A percentile compares a stretch with the other conserved stretches of the same genome.
Evolutionary conservation across 31 red algal species (phyloP).

Genomic region (Porphyra umbilicalis): DNA sequence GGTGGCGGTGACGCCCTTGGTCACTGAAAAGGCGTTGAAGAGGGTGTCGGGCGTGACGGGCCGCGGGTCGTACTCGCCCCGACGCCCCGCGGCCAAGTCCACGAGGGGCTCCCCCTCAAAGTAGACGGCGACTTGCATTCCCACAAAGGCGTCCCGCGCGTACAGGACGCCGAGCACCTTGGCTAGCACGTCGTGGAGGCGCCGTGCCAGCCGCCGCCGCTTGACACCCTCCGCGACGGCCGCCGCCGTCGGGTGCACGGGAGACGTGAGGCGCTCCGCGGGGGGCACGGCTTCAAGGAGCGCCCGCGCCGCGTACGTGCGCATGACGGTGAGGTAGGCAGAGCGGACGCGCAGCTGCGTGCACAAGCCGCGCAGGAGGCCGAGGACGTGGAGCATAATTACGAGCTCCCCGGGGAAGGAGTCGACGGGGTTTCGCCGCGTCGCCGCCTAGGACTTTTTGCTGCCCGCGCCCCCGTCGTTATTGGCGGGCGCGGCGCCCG

Average conservation of each 20-base stretch:
- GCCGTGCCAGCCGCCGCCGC: not conserved
- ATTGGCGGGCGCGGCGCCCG: not conserved
- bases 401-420: constrained; percentile 51
- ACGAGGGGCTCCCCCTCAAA: constrained; percentile 34
- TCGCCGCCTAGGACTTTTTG: not conserved
- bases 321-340: constrained; percentile 32
- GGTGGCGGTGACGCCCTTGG: constrained; percentile 56
- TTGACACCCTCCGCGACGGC: not conserved
- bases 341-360: constrained; percentile 30
- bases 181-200: not conserved
- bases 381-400: constrained; percentile 42
- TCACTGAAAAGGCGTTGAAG: constrained; percentile 50
- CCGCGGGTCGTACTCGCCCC: constrained; percentile 17
- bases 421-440: constrained; percentile 28
- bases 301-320: constrained; percentile 30
- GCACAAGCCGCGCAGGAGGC: constrained; percentile 52
- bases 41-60: constrained; percentile 50
- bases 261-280: constrained; percentile 7
- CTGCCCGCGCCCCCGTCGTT: too few species aligned
- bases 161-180: constrained; percentile 15
- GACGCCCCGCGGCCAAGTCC: constrained; percentile 30
- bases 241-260: constrained; percentile 20
- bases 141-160: constrained; percentile 31
- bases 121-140: constrained; percentile 61
- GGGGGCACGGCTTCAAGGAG: constrained; percentile 8